Percentiles rank a stretch among this genome's conserved stretches.
These are phyloP conservation scores for Teunomyces funiuensis DNA, from an alignment of 805 yeast species.

Conservation along the genomic window DNA sequence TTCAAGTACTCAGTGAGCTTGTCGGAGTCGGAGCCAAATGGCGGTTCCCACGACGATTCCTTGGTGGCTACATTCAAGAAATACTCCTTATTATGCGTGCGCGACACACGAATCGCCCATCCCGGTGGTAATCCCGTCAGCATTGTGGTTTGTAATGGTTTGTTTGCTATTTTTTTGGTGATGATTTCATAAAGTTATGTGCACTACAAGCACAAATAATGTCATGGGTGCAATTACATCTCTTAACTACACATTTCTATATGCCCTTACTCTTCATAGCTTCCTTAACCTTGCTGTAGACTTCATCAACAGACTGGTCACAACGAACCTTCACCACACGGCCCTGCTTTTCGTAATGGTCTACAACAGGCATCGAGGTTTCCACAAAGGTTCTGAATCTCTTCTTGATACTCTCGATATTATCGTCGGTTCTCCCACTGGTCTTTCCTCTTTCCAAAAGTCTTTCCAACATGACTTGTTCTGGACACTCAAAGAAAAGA, in stretches of 20 bases:
- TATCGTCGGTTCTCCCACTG: constrained; percentile 92
- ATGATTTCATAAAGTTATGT: not conserved
- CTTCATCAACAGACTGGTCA: constrained; percentile 77
- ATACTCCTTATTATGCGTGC: constrained; percentile 82
- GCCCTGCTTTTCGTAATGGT: constrained; percentile 68
- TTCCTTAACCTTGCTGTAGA: constrained; percentile 63
- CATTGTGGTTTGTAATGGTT: constrained; percentile 4
- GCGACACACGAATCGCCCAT: constrained; percentile 81
- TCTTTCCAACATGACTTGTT: constrained; percentile 78
- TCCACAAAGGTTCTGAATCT: constrained; percentile 84
- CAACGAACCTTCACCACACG: constrained; percentile 80
- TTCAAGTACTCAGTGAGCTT: constrained; percentile 58
- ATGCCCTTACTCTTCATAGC: constrained; percentile 53
- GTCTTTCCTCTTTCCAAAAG: constrained; percentile 90
- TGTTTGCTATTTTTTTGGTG: constrained; percentile 1
- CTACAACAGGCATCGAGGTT: constrained; percentile 92
- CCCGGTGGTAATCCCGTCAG: constrained; percentile 79
- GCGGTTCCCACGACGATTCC: constrained; percentile 89
- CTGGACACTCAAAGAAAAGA: constrained; percentile 80
- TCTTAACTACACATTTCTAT: constrained; percentile 9
- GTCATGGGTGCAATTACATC: too few relatives aligned
- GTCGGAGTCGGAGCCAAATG: constrained; percentile 71
- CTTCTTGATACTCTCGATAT: constrained; percentile 84
- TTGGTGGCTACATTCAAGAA: constrained; percentile 68
- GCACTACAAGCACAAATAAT: not conserved